phyloP scores from a whole-genome alignment of 1,139 yeast species.

The Blastobotrys indianensis region DNA sequence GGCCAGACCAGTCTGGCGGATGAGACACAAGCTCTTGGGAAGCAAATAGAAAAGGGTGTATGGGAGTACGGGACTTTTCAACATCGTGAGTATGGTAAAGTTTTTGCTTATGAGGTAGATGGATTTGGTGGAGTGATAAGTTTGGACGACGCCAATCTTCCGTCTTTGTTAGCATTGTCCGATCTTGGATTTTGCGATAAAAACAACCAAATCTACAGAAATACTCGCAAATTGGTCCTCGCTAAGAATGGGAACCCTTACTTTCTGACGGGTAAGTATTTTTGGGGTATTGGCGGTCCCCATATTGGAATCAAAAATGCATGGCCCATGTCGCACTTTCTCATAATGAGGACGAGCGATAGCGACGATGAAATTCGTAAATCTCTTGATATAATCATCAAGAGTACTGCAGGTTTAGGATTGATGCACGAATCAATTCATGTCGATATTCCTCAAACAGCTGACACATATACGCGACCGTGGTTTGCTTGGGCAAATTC shows the following conservation, averaged over 20 bases:
- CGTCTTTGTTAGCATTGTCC: conserved; percentile 75
- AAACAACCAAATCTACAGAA: conserved; percentile 59
- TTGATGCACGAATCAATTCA: conserved; percentile 79
- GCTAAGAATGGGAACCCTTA: conserved; percentile 73
- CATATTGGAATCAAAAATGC: conserved; percentile 77
- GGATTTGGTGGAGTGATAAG: conserved; percentile 70
- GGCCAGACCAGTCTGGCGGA: conserved; percentile 26
- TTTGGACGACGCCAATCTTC: conserved; percentile 92
- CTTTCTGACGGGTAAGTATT: conserved; percentile 53
- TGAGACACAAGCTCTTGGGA: conserved; percentile 37
- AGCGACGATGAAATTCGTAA: conserved; percentile 60
- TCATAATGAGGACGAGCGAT: conserved; percentile 67
- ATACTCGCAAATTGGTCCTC: conserved; percentile 72
- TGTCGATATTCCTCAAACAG: conserved; percentile 45
- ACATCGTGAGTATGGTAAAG: conserved; percentile 67
- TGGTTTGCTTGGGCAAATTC: conserved; percentile 97
- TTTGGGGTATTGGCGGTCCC: conserved; percentile 86
- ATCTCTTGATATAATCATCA: conserved; percentile 48
- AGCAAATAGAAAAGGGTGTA: conserved; percentile 50
- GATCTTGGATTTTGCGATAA: conserved; percentile 60
- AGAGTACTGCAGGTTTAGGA: conserved; percentile 67
- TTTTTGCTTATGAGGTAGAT: conserved; percentile 84
- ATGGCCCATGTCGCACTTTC: conserved; percentile 84
- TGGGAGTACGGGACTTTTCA: conserved; percentile 56
- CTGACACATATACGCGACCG: conserved; percentile 51